These are phyloP conservation scores for Komagataella pastoris DNA, from an alignment of 805 yeast genomes.

Conservation along the genomic window DNA sequence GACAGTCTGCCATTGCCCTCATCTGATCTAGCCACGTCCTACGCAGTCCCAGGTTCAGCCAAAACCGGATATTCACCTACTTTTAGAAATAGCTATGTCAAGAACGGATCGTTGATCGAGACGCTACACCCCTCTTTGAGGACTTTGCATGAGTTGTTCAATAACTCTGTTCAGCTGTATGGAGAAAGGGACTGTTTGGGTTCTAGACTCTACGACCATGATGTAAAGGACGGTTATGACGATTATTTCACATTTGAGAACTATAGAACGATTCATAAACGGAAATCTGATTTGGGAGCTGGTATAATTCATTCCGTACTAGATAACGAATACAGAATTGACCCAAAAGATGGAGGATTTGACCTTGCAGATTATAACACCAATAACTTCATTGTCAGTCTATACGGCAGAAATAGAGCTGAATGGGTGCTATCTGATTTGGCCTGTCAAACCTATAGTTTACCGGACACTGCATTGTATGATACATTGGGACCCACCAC, in stretches of 20 bases:
- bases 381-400: slow-evolving; percentile 30
- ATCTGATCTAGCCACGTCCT: background rate
- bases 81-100: slow-evolving; percentile 1
- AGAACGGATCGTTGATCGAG: slow-evolving; percentile 1
- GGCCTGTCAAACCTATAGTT: slow-evolving; percentile 49
- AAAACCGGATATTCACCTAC: slow-evolving; percentile 2
- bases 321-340: slow-evolving; percentile 4
- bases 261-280: slow-evolving; percentile 25
- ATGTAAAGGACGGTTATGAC: slow-evolving; percentile 20
- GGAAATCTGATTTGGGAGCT: slow-evolving; percentile 37
- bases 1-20: background rate
- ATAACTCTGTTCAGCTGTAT: slow-evolving; percentile 11
- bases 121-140: slow-evolving; percentile 20
- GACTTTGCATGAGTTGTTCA: slow-evolving; percentile 24
- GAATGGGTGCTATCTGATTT: slow-evolving; percentile 65
- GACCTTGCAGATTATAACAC: background rate
- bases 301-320: slow-evolving; percentile 34
- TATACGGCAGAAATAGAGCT: slow-evolving; percentile 43
- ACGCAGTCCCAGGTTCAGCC: background rate
- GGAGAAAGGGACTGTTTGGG: slow-evolving; percentile 23
- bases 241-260: slow-evolving; percentile 28
- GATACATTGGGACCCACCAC: slow-evolving; percentile 49
- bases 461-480: slow-evolving; percentile 38
- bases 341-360: slow-evolving; percentile 8
- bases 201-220: slow-evolving; percentile 19